phyloP scores from a whole-genome alignment of 2,329 filamentous ascomycete genomes.

The Beauveria sp. region DNA sequence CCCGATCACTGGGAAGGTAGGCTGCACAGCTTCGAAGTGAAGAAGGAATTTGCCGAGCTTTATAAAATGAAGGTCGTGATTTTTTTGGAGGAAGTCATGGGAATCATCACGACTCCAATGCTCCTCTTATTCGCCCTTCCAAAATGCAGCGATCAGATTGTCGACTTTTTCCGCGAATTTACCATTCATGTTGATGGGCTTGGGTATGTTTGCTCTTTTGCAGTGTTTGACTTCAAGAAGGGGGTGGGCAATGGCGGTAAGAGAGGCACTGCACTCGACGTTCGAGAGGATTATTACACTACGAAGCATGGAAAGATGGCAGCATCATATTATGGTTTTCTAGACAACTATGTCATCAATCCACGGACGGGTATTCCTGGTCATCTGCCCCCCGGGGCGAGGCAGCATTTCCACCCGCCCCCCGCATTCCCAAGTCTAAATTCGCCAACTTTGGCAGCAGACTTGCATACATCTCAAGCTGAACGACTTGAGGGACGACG shows the following conservation, averaged over 20 bases:
- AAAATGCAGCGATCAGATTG: conserved; percentile 81
- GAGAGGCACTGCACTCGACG: conserved; percentile 43
- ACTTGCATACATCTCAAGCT: conserved; percentile 43
- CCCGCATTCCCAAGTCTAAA: conserved; percentile 66
- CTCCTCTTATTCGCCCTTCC: conserved; percentile 82
- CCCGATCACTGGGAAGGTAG: conserved; percentile 82
- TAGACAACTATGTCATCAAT: conserved; percentile 82
- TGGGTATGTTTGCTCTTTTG: conserved; percentile 94
- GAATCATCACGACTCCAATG: conserved; percentile 86
- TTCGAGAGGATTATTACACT: conserved; percentile 86
- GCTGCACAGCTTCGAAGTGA: conserved; percentile 90
- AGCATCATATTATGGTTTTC: conserved; percentile 90
- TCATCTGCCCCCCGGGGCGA: conserved; percentile 47
- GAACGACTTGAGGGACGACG: conserved; percentile 28
- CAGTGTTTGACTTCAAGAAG: conserved; percentile 94
- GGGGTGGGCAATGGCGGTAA: conserved; percentile 45
- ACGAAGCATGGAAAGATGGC: conserved; percentile 98
- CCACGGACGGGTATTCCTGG: conserved; percentile 59
- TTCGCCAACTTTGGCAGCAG: conserved; percentile 50
- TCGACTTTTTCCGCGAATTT: conserved; percentile 97
- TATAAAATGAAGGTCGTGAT: conserved; percentile 92
- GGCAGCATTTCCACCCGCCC: conserved; percentile 61
- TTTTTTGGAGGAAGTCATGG: conserved; percentile 85
- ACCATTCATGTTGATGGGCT: conserved; percentile 95
- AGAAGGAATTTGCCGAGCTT: conserved; percentile 78